Conservation (phyloP, 352 stramenopile genomes). For the Phytophthora citrophthora region DNA sequence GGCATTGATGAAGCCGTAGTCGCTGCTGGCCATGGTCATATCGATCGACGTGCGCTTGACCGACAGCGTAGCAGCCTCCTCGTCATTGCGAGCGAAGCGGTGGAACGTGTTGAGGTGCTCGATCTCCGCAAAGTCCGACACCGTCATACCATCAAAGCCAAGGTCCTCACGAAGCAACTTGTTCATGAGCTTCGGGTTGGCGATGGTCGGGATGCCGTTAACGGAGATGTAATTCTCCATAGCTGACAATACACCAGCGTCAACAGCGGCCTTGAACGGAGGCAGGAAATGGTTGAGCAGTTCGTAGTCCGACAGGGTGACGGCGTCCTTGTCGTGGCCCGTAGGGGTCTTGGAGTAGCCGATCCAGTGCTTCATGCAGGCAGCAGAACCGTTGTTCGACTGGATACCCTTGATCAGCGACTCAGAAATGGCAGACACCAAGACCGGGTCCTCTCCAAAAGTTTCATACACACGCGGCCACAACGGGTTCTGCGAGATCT, state of each 20-base stretch:
- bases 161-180: conserved; percentile 82
- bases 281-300: conserved; percentile 85
- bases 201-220: conserved; percentile 89
- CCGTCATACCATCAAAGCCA: conserved; percentile 81
- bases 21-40: conserved; percentile 88
- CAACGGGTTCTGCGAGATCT: conserved; percentile 84
- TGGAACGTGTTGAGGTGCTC: conserved; percentile 77
- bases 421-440: conserved; percentile 74
- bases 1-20: conserved; percentile 59
- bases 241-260: conserved; percentile 76
- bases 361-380: conserved; percentile 90
- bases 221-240: conserved; percentile 95
- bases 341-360: conserved; percentile 75
- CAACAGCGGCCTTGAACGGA: conserved; percentile 75
- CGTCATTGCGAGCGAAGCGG: conserved; percentile 46
- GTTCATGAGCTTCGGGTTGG: conserved; percentile 76
- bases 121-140: conserved; percentile 93
- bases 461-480: conserved; percentile 92
- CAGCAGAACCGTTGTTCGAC: conserved; percentile 58
- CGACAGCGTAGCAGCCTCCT: conserved; percentile 62
- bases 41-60: conserved; percentile 85
- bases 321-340: conserved; percentile 80
- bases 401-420: conserved; percentile 84
- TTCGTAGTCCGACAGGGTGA: conserved; percentile 69
- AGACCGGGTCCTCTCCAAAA: conserved; percentile 90